These are phyloP conservation scores for Cyclostephanos invisitatus DNA, from an alignment of 108 stramenopile genomes.

Conservation along the genomic window DNA sequence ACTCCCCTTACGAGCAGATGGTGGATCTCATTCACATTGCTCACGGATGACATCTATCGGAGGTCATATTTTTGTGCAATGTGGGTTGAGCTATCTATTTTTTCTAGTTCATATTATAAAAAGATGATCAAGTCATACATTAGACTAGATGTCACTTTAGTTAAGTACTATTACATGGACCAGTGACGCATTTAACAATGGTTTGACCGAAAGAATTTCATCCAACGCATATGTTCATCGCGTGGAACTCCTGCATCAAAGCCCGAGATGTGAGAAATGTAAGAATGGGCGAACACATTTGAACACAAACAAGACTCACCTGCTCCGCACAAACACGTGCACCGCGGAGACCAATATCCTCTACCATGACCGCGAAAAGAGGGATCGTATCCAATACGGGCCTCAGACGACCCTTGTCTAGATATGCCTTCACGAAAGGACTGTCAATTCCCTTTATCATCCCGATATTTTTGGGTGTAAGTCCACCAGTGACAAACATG, in stretches of 20 bases:
- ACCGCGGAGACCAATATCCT: slow-evolving; percentile 95
- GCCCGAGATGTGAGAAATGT: background rate
- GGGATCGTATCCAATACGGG: slow-evolving; percentile 74
- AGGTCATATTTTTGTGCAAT: background rate
- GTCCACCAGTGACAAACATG: slow-evolving; percentile 92
- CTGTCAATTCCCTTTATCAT: slow-evolving; percentile 80
- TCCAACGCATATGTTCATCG: background rate
- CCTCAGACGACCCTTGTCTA: slow-evolving; percentile 91
- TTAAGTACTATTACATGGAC: too few species aligned
- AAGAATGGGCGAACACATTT: background rate
- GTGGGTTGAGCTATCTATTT: background rate
- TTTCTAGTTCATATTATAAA: slow-evolving; percentile 16
- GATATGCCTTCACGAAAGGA: slow-evolving; percentile 88
- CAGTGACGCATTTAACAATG: too few species aligned
- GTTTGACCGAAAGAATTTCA: background rate
- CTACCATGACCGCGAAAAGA: slow-evolving; percentile 88
- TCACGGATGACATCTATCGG: background rate
- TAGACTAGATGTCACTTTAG: background rate
- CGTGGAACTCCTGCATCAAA: slow-evolving; percentile 15
- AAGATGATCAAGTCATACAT: background rate
- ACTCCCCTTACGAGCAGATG: background rate
- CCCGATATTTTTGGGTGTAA: slow-evolving; percentile 94
- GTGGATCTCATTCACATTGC: background rate
- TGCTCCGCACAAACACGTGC: slow-evolving; percentile 62
- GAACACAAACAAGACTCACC: slow-evolving; percentile 27